A percentile compares a stretch with the other conserved stretches of the same genome.
Conservation (phyloP, 192 early-diverging fungal genomes). For the Coemansia interrupta region DNA sequence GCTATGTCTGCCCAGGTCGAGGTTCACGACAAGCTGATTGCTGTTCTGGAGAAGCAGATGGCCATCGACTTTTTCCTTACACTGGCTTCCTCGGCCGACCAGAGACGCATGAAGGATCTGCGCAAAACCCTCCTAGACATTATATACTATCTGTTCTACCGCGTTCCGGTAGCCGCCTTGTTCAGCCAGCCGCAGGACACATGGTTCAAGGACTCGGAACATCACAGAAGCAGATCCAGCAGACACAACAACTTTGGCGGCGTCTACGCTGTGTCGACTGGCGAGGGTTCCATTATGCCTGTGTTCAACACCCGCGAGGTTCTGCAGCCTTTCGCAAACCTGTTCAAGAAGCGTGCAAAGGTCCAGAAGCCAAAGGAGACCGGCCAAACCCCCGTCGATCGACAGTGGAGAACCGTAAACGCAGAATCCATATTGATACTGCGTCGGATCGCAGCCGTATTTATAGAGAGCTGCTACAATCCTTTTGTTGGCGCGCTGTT, state of each 20-base stretch:
- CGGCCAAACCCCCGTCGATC: slow-evolving; percentile 18
- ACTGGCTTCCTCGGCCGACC: slow-evolving; percentile 61
- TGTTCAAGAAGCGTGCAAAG: slow-evolving; percentile 20
- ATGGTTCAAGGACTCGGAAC: slow-evolving; percentile 23
- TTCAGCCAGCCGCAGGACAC: slow-evolving; percentile 21
- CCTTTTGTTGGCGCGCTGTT: slow-evolving; percentile 38
- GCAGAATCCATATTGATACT: slow-evolving; percentile 25
- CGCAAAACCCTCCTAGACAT: slow-evolving; percentile 44
- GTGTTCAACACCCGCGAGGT: slow-evolving; percentile 43
- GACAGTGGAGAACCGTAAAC: slow-evolving; percentile 32
- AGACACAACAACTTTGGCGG: slow-evolving; percentile 70
- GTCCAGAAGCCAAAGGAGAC: slow-evolving; percentile 20
- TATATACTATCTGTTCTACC: slow-evolving; percentile 48
- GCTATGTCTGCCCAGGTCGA: slow-evolving; percentile 54
- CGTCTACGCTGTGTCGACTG: slow-evolving; percentile 56
- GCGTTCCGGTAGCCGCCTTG: slow-evolving; percentile 34
- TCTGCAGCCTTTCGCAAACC: slow-evolving; percentile 40
- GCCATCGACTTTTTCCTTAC: slow-evolving; percentile 68
- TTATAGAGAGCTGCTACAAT: slow-evolving; percentile 50
- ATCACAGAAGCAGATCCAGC: slow-evolving; percentile 19
- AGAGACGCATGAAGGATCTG: slow-evolving; percentile 53
- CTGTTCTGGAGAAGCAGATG: slow-evolving; percentile 57
- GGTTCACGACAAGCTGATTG: slow-evolving; percentile 66
- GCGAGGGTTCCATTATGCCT: slow-evolving; percentile 46
- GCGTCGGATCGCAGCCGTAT: slow-evolving; percentile 29